These are phyloP conservation scores for Neurospora africana DNA, from an alignment of 495 filamentous ascomycete genomes.

Conservation along the genomic window DNA sequence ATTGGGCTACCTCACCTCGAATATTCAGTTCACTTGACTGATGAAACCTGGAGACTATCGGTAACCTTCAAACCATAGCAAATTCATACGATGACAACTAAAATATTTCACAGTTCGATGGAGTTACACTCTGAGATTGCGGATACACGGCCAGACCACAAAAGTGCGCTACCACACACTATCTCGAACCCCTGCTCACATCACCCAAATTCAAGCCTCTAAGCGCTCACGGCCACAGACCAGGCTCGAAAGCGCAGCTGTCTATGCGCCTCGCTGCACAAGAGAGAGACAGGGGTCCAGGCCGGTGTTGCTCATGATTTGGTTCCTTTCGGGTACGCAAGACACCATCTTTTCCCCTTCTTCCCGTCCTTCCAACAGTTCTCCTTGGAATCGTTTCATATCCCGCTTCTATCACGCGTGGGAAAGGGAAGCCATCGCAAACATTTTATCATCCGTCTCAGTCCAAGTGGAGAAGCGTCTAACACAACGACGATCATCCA, in stretches of 20 bases:
- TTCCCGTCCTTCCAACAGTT: background rate
- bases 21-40: background rate
- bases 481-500: background rate
- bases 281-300: background rate
- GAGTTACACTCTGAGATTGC: background rate
- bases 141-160: background rate
- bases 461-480: background rate
- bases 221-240: slow-evolving; percentile 3
- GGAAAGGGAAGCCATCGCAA: background rate
- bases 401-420: background rate
- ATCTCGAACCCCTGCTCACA: background rate
- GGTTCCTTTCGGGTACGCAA: background rate
- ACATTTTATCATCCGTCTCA: background rate
- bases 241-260: slow-evolving; percentile 2
- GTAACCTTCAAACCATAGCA: background rate
- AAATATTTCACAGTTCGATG: background rate
- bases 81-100: background rate
- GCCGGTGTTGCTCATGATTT: background rate
- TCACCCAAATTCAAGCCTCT: background rate
- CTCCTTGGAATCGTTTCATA: background rate
- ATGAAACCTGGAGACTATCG: background rate
- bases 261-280: slow-evolving; percentile 1
- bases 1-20: background rate
- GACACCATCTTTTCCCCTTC: background rate
- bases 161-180: background rate